These are phyloP conservation scores for Verticillium dahliae DNA, from an alignment of 2,329 filamentous ascomycete species.

Conservation along the genomic window DNA sequence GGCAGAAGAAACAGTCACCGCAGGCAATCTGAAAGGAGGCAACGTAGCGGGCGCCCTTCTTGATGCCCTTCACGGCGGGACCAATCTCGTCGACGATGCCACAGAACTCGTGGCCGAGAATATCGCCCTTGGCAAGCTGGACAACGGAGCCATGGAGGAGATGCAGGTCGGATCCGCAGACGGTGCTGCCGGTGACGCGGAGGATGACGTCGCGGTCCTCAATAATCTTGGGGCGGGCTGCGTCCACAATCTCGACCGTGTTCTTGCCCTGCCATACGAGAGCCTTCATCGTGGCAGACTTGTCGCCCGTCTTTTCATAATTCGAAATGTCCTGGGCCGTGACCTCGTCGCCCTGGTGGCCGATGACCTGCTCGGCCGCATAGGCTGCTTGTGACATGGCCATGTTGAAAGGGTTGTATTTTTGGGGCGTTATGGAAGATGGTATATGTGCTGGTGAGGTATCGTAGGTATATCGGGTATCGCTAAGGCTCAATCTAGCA, in stretches of 20 bases:
- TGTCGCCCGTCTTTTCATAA: conserved; percentile 41
- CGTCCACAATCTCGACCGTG: conserved; percentile 62
- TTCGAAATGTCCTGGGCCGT: conserved; percentile 65
- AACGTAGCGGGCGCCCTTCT: conserved; percentile 65
- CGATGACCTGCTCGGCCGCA: conserved; percentile 58
- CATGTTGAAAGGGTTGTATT: conserved; percentile 31
- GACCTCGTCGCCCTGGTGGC: conserved; percentile 58
- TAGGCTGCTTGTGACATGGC: conserved; percentile 61
- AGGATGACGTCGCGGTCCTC: conserved; percentile 74
- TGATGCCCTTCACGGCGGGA: conserved; percentile 41
- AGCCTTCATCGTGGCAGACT: conserved; percentile 66
- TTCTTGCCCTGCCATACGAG: conserved; percentile 80
- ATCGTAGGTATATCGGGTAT: background rate
- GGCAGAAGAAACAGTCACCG: conserved; percentile 68
- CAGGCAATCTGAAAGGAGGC: conserved; percentile 82
- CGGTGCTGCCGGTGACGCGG: conserved; percentile 61
- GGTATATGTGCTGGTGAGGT: background rate
- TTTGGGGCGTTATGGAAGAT: background rate
- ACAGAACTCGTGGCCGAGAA: conserved; percentile 59
- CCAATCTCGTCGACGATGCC: conserved; percentile 52
- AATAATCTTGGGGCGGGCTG: conserved; percentile 63
- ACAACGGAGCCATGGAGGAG: conserved; percentile 50
- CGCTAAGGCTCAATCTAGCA: background rate
- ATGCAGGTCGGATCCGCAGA: conserved; percentile 54
- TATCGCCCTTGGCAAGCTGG: conserved; percentile 57